Evolutionary conservation across 805 yeast genomes (phyloP).

Genomic region (Pichia paraexigua): DNA sequence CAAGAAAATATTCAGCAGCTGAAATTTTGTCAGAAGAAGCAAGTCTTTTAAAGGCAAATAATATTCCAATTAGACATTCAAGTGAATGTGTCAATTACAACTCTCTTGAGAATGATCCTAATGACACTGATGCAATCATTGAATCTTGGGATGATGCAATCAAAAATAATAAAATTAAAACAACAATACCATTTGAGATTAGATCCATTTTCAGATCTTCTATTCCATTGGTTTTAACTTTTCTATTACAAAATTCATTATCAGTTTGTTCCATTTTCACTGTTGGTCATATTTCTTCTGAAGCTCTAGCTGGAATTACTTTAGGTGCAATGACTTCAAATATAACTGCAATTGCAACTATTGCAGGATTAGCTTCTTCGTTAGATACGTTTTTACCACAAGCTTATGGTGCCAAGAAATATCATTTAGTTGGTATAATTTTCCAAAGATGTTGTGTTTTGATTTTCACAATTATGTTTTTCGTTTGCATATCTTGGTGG

Average conservation of each 20-base stretch:
- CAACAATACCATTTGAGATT: constrained; percentile 33
- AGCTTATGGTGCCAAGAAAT: constrained; percentile 64
- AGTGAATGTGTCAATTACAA: background rate
- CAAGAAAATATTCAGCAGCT: background rate
- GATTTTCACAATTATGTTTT: constrained; percentile 40
- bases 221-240: constrained; percentile 56
- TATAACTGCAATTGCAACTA: constrained; percentile 64
- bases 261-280: constrained; percentile 73
- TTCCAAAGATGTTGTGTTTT: constrained; percentile 61
- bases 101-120: constrained; percentile 1
- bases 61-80: constrained; percentile 19
- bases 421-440: constrained; percentile 57
- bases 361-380: constrained; percentile 74
- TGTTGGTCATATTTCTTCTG: constrained; percentile 65
- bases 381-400: constrained; percentile 74
- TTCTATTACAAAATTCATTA: constrained; percentile 61
- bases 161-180: constrained; percentile 36
- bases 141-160: constrained; percentile 30
- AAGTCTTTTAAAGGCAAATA: constrained; percentile 20
- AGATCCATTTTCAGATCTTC: constrained; percentile 35
- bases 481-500: constrained; percentile 57
- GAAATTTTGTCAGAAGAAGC: constrained; percentile 24
- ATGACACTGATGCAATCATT: constrained; percentile 17
- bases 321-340: constrained; percentile 73
- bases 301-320: constrained; percentile 69